Base-by-base conservation (phyloP, 495 filamentous ascomycete species). In the Penicillium crystallinum region DNA sequence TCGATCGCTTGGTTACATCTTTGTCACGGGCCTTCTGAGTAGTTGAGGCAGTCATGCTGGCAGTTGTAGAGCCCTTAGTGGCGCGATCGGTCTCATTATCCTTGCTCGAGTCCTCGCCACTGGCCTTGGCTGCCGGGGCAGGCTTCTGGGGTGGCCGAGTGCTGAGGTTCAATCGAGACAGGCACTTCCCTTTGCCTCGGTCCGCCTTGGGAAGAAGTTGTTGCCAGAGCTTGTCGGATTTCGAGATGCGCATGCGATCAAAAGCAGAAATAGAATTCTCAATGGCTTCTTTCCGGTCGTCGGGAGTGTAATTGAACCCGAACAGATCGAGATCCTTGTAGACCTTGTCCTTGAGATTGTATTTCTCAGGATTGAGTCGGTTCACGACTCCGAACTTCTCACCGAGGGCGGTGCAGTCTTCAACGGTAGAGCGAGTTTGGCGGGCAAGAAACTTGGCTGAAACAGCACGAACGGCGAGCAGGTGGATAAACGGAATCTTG, bases 241-340 rank as follows among this genome's bases (percentile, higher is more conserved):
- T 75, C 19, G 77, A 79, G n/a, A 95, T 67, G 5, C 91, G 81
- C 72, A 86, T 76, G 48, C 85, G 83, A 72, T 96, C 91, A 58
- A 87, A 95, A 21, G 85, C 78, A 33, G 79, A 84, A 46, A 95
- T 80, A n/a, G 90, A 88, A 61, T 87, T 89, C 58, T 92, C 84
- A 65, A 96, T 91, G 11, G 88, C 91, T 11, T 77, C 75, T 59
- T 90, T 76, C 22, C 90, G 84, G 57, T 91, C 81, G 27, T 79
- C 67, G 21, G 66, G 79, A 14, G 74, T 73, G 64, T 91, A 93
- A 6, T 78, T 73, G 65, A 90, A 93, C 12, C 80, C 80, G 79
- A 85, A 95, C 15, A 90, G 79, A 62, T 96, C 87, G 25, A 96
- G 74, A 51, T 96, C 90, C 59, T 86, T 90, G 75, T 85, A 95